Evolutionary conservation across 2,329 filamentous ascomycete genomes (phyloP), one percentile per base, ranked within the genome.

Genomic region (Furcasterigmium furcatum): DNA sequence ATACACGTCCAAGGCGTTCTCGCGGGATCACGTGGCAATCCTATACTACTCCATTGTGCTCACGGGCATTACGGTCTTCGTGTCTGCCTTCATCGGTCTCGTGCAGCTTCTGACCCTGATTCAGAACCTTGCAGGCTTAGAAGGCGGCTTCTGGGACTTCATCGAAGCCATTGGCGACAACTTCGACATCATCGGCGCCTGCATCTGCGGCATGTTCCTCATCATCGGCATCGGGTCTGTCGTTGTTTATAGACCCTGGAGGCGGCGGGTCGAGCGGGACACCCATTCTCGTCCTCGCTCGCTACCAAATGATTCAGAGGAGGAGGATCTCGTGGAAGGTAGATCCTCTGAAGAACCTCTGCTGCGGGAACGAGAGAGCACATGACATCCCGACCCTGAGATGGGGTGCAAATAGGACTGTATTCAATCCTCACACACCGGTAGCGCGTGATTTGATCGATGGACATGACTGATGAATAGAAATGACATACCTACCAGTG

Each of bases 11-110:
- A 88, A 80, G 49, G 74, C 86, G 24, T 84, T 95, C 39, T 84
- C 88, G 0, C 76, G 87, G 46, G 91, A 97, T 58, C 79, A 79
- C 1, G 82, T 97, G n/a, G 91, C 91, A 1, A 91, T 96, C 39
- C 70, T 96, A 1, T 97, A 97, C 68, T 97, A 96, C 67, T 95
- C 90, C 12, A 87, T 92, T 54, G 87, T 95, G 0, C 75, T 96
- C 22, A 96, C 90, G 0, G 81, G 79, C 4, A 80, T 96, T 43
- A 96, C 91, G 0, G 87, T 96, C 20, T 68, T 87, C 5, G 90
- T 95, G 0, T 89, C 91, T 2, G 79, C 89, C 3, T 85, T 94
- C 22, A 95, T 97, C 55, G 92, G 92, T 19, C 73, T 87, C 14
- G 78, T 97, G 20, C 94, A 99, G 63, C 70, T 96, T 0, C 72